Percentiles rank a stretch among this genome's conserved stretches.
These are phyloP conservation scores for Xylaria polymorpha DNA, from an alignment of 2,329 filamentous ascomycete species.

Conservation along the genomic window DNA sequence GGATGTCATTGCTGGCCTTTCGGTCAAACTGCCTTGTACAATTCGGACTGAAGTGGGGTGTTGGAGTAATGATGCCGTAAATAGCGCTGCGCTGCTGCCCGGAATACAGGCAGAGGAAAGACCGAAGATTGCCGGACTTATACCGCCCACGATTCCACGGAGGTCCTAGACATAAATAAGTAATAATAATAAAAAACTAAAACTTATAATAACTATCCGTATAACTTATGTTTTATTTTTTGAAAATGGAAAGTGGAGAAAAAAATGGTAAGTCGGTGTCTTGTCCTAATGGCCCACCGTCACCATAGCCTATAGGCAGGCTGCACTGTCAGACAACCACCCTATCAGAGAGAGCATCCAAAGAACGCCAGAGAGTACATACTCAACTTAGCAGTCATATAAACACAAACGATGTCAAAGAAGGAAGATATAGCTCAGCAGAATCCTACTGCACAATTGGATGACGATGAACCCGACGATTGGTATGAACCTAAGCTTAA, in stretches of 20 bases:
- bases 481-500: conserved; percentile 74
- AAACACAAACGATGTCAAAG: conserved; percentile 63
- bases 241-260: too few species aligned
- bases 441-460: conserved; percentile 57
- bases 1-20: conserved; percentile 63
- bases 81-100: conserved; percentile 9
- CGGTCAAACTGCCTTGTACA: conserved; percentile 1
- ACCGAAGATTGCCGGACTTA: conserved; percentile 28
- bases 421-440: conserved; percentile 60
- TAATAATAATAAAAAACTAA: too few species aligned
- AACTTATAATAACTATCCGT: too few species aligned
- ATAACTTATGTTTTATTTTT: too few species aligned
- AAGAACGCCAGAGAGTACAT: conserved; percentile 3
- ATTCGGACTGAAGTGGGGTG: conserved; percentile 18
- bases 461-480: conserved; percentile 92
- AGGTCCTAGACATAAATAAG: too few species aligned
- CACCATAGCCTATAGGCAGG: too few species aligned
- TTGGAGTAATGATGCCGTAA: conserved; percentile 11
- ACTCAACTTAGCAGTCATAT: neutral
- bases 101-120: conserved; percentile 5
- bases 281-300: too few species aligned
- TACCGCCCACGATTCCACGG: conserved; percentile 9
- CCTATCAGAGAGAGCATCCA: conserved; percentile 6
- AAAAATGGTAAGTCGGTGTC: too few species aligned
- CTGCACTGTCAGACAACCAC: conserved; percentile 12